phyloP scores from a whole-genome alignment of 2,329 filamentous ascomycete species.

The Xylaria sp. region DNA sequence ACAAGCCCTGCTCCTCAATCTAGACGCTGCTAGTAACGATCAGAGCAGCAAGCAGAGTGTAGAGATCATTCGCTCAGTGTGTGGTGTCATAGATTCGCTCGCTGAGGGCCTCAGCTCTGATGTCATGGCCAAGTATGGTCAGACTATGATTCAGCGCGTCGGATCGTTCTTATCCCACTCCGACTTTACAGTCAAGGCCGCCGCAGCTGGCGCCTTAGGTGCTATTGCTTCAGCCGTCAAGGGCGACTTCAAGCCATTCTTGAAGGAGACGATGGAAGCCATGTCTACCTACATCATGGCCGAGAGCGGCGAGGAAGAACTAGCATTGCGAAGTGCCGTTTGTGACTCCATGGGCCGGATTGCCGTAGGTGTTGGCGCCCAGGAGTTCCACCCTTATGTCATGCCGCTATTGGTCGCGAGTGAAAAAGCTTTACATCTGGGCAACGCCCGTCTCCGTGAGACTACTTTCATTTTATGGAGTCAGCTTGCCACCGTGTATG shows the following conservation, averaged over 20 bases:
- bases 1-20: conserved; percentile 83
- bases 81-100: conserved; percentile 88
- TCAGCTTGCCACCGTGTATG: conserved; percentile 91
- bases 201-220: conserved; percentile 86
- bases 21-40: conserved; percentile 77
- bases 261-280: conserved; percentile 87
- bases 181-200: conserved; percentile 87
- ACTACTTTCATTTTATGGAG: conserved; percentile 98
- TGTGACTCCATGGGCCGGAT: conserved; percentile 95
- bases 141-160: conserved; percentile 82
- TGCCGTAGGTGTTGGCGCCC: conserved; percentile 82
- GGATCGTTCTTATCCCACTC: conserved; percentile 82
- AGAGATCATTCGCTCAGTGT: conserved; percentile 86
- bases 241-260: conserved; percentile 86
- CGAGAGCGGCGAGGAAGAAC: conserved; percentile 88
- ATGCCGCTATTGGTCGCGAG: conserved; percentile 88
- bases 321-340: conserved; percentile 86
- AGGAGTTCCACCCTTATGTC: conserved; percentile 90
- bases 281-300: conserved; percentile 82
- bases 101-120: conserved; percentile 83
- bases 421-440: conserved; percentile 86
- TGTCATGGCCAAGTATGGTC: conserved; percentile 81
- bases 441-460: conserved; percentile 89
- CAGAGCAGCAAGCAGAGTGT: conserved; percentile 76
- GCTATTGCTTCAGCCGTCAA: conserved; percentile 88